phyloP scores from a whole-genome alignment of 306 rosid genomes.

The Cicer cuneatum region DNA sequence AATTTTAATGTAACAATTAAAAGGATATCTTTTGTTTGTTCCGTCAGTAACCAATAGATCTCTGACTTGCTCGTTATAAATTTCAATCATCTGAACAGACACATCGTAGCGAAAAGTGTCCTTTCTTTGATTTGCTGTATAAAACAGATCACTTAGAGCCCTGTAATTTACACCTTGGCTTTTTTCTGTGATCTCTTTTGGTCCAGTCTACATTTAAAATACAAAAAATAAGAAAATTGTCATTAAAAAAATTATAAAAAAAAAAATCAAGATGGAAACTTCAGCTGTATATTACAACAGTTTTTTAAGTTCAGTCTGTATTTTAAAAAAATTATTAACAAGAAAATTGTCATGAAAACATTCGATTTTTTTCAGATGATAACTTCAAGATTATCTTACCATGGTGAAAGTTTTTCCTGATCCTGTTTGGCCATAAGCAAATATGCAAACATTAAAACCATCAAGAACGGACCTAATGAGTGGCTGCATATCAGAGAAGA shows the following conservation, averaged over 20 bases:
- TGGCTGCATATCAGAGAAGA: slow-evolving; percentile 91
- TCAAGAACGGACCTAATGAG: slow-evolving; percentile 88
- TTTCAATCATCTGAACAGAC: slow-evolving; percentile 96
- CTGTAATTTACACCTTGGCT: slow-evolving; percentile 93
- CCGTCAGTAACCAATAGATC: slow-evolving; percentile 92
- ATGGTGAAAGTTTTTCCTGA: slow-evolving; percentile 89
- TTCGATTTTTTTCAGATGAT: not conserved
- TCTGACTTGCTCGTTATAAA: slow-evolving; percentile 96
- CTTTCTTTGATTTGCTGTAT: slow-evolving; percentile 76
- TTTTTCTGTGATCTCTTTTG: slow-evolving; percentile 87
- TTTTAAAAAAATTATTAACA: slow-evolving; percentile 25
- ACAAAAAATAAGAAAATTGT: slow-evolving; percentile 31
- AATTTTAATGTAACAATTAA: slow-evolving; percentile 36
- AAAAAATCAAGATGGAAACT: slow-evolving; percentile 9
- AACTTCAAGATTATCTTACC: slow-evolving; percentile 54
- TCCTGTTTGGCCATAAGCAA: slow-evolving; percentile 95
- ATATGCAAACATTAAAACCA: slow-evolving; percentile 89
- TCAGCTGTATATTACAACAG: slow-evolving; percentile 56
- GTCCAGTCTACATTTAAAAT: slow-evolving; percentile 70
- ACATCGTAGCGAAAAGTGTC: slow-evolving; percentile 81
- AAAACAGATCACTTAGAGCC: slow-evolving; percentile 89
- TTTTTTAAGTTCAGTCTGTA: slow-evolving; percentile 74
- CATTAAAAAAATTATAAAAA: not conserved
- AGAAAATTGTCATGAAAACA: slow-evolving; percentile 16
- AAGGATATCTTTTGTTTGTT: slow-evolving; percentile 95